Evolutionary conservation across 345 rosid species (phyloP).

Genomic region (Rhizophora mangle): DNA sequence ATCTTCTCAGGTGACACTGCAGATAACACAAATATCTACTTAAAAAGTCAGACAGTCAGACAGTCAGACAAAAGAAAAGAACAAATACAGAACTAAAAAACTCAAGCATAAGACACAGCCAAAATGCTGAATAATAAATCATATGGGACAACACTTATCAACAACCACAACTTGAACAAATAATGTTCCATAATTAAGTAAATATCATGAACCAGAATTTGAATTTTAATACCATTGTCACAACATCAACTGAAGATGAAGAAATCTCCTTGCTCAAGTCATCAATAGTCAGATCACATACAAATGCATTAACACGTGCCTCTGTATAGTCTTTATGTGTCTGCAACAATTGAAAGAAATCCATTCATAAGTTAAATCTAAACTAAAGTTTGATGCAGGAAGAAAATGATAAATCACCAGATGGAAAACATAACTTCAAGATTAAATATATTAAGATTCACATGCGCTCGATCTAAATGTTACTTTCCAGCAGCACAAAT

Average conservation of each 20-base stretch:
- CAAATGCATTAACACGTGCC: constrained; percentile 52
- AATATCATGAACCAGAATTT: constrained; percentile 6
- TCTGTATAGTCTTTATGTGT: constrained; percentile 72
- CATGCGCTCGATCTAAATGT: background rate
- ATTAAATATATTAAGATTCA: background rate
- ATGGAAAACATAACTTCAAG: background rate
- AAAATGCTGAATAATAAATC: background rate
- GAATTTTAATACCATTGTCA: constrained; percentile 71
- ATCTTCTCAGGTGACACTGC: constrained; percentile 95
- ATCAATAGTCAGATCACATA: constrained; percentile 78
- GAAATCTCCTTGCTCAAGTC: constrained; percentile 63
- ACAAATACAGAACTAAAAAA: constrained; percentile 7
- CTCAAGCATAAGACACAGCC: constrained; percentile 5
- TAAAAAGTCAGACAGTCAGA: constrained; percentile 50
- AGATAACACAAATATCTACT: constrained; percentile 89
- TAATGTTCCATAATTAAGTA: background rate
- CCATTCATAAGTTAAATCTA: constrained; percentile 4
- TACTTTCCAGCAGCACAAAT: background rate
- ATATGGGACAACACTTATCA: background rate
- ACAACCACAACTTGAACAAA: constrained; percentile 5
- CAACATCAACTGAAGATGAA: constrained; percentile 78
- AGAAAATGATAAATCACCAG: background rate
- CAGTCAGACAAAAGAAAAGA: background rate
- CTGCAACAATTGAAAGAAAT: constrained; percentile 41
- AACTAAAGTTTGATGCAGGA: background rate